phyloP scores from a whole-genome alignment of 768 basidiomycete species.

The Rhodotorula paludigena region DNA sequence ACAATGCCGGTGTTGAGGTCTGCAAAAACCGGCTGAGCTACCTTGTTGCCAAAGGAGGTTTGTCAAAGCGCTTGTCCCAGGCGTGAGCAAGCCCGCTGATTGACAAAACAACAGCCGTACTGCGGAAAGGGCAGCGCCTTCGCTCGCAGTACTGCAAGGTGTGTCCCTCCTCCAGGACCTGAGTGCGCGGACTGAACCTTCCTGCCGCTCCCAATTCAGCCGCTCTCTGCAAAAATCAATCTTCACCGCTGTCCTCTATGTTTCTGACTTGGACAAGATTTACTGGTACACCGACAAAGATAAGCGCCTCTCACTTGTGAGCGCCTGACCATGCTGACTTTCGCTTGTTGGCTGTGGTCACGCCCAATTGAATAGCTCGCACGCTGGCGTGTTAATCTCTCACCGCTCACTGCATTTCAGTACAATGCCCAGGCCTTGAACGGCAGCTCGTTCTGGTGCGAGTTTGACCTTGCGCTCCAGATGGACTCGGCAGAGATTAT shows the following conservation, averaged over 20 bases:
- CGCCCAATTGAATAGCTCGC: background rate
- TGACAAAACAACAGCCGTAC: slow-evolving; percentile 54
- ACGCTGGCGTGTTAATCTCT: slow-evolving; percentile 74
- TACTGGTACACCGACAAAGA: slow-evolving; percentile 66
- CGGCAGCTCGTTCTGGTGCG: slow-evolving; percentile 68
- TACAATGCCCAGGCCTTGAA: slow-evolving; percentile 46
- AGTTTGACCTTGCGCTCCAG: slow-evolving; percentile 52
- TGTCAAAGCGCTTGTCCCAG: background rate
- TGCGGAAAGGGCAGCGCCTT: slow-evolving; percentile 77
- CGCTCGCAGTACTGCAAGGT: slow-evolving; percentile 68
- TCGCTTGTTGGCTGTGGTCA: background rate
- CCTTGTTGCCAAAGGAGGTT: slow-evolving; percentile 40
- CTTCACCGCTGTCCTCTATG: slow-evolving; percentile 71
- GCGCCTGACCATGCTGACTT: background rate
- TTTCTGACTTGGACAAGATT: slow-evolving; percentile 27
- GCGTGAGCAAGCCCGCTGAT: background rate
- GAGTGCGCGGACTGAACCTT: too few species aligned
- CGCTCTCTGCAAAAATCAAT: slow-evolving; percentile 55
- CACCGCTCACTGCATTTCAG: slow-evolving; percentile 65
- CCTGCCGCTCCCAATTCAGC: background rate
- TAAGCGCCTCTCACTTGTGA: slow-evolving; percentile 13
- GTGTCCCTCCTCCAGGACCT: too few species aligned
- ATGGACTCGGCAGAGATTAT: slow-evolving; percentile 20
- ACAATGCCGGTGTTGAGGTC: slow-evolving; percentile 68
- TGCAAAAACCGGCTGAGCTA: slow-evolving; percentile 70